Conservation (phyloP, 495 filamentous ascomycete species). For the Amphirosellinia nigrospora region DNA sequence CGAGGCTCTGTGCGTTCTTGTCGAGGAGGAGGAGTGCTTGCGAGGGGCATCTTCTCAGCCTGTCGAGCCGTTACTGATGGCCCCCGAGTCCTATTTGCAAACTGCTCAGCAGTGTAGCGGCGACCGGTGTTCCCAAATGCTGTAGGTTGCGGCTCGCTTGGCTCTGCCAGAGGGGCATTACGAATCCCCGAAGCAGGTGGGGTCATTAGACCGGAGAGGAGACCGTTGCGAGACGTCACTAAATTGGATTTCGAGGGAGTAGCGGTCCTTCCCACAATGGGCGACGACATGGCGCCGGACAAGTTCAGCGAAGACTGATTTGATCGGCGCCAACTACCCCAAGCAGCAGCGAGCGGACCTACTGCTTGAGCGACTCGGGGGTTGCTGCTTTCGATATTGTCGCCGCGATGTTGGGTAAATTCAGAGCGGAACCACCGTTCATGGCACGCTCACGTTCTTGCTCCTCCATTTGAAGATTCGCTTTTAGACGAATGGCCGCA, state of each 20-base stretch:
- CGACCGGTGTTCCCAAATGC: slow-evolving; percentile 59
- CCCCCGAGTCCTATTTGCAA: slow-evolving; percentile 52
- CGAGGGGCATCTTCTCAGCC: slow-evolving; percentile 45
- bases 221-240: slow-evolving; percentile 45
- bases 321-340: slow-evolving; percentile 75
- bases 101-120: slow-evolving; percentile 55
- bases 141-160: slow-evolving; percentile 49
- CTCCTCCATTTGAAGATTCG: slow-evolving; percentile 96
- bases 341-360: slow-evolving; percentile 77
- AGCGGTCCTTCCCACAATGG: slow-evolving; percentile 50
- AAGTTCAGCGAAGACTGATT: slow-evolving; percentile 60
- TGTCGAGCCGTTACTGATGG: slow-evolving; percentile 42
- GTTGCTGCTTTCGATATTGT: slow-evolving; percentile 66
- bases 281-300: slow-evolving; percentile 46
- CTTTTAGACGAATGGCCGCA: slow-evolving; percentile 88
- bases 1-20: slow-evolving; percentile 52
- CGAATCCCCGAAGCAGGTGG: slow-evolving; percentile 75
- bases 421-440: slow-evolving; percentile 62
- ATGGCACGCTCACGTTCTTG: slow-evolving; percentile 80
- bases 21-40: slow-evolving; percentile 43
- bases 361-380: slow-evolving; percentile 82
- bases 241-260: slow-evolving; percentile 69
- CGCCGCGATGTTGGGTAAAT: slow-evolving; percentile 59
- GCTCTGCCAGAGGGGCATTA: slow-evolving; percentile 52
- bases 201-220: slow-evolving; percentile 79